phyloP scores from a whole-genome alignment of 202 grass and related monocot species.

The Schoenoplectus triqueter region DNA sequence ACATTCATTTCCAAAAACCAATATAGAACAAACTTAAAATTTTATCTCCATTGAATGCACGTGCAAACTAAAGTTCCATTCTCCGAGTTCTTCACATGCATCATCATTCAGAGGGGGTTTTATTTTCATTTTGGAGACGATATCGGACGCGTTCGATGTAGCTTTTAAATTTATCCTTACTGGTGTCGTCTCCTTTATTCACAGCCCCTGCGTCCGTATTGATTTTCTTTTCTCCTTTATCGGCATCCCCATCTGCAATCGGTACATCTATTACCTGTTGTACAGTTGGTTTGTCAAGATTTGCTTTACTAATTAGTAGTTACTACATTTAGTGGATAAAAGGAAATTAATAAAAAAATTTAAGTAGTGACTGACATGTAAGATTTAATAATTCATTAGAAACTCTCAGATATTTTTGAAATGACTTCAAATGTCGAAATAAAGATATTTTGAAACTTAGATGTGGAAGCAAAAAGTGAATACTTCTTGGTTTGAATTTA shows the following conservation, averaged over 20 bases:
- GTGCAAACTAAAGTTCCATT: not conserved
- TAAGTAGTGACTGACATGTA: too few species aligned
- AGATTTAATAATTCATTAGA: too few species aligned
- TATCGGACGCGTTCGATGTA: not conserved
- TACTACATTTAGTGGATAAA: not conserved
- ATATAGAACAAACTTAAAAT: too few species aligned
- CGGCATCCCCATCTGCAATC: not conserved
- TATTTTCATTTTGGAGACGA: constrained; percentile 6
- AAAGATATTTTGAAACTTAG: not conserved
- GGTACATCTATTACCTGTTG: constrained; percentile 11
- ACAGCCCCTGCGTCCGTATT: not conserved
- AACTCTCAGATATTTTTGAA: not conserved
- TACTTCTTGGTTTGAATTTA: not conserved
- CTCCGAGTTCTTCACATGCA: too few species aligned
- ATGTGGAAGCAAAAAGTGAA: not conserved
- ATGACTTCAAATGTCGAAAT: not conserved
- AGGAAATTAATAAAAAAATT: too few species aligned
- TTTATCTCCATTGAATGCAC: not conserved
- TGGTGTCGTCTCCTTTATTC: too few species aligned
- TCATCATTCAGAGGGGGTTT: not conserved
- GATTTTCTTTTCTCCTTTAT: not conserved
- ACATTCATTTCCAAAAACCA: not conserved
- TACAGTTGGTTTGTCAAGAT: not conserved
- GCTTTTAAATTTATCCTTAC: too few species aligned
- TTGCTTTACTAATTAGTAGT: not conserved